Evolutionary conservation across 148 eudicot species (phyloP).

Genomic region (Diospyros kaki): DNA sequence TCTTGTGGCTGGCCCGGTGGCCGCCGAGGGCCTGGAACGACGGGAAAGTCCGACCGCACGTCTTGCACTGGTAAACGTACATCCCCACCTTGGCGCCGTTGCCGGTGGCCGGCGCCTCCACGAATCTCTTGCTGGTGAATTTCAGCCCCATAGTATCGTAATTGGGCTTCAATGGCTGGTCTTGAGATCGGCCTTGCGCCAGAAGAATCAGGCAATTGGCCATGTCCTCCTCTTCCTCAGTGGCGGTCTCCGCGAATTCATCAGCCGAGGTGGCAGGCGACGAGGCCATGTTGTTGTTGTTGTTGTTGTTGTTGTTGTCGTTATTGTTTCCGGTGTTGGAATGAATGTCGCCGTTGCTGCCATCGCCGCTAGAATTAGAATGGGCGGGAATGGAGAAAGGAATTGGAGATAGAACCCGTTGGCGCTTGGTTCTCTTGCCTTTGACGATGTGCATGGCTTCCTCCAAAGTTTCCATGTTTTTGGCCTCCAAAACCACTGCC

Average conservation of each 20-base stretch:
- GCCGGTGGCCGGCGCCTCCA: constrained; percentile 12
- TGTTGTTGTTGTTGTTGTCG: constrained; percentile 3
- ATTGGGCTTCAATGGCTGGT: not conserved
- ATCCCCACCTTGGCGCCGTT: constrained; percentile 38
- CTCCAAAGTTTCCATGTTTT: constrained; percentile 16
- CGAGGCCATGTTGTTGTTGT: not conserved
- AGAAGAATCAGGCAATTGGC: constrained; percentile 53
- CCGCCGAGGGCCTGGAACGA: constrained; percentile 74
- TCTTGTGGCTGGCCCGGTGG: constrained; percentile 60
- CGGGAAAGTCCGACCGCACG: constrained; percentile 46
- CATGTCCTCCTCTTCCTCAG: constrained; percentile 43
- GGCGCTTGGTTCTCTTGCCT: constrained; percentile 55
- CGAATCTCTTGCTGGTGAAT: constrained; percentile 30
- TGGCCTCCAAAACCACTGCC: not conserved
- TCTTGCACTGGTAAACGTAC: constrained; percentile 58
- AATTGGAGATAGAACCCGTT: constrained; percentile 44
- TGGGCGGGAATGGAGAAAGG: constrained; percentile 31
- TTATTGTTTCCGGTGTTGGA: constrained; percentile 12
- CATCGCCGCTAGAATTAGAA: not conserved
- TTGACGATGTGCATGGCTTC: constrained; percentile 25
- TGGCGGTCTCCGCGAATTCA: constrained; percentile 19
- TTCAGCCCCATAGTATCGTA: not conserved
- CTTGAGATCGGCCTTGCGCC: constrained; percentile 31
- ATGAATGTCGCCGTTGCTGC: not conserved
- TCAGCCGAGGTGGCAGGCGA: constrained; percentile 13